A percentile compares a stretch with the other conserved stretches of the same genome.
These are phyloP conservation scores for Sequoia sempervirens DNA, from an alignment of 75 land plant genomes.

Conservation along the genomic window DNA sequence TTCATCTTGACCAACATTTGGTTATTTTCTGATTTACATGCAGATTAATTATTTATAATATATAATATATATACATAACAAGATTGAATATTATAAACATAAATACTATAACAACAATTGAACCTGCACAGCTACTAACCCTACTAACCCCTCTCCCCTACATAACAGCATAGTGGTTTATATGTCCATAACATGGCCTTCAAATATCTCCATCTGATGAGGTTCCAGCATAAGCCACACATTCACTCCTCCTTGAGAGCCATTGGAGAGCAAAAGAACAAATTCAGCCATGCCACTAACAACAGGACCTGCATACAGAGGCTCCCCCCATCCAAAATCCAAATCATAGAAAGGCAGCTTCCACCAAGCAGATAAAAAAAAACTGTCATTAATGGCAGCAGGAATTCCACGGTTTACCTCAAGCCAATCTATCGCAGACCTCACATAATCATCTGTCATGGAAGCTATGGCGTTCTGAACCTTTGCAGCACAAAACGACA, in stretches of 20 bases:
- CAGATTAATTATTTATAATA: no score
- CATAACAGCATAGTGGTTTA: background rate
- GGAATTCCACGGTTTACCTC: conserved; percentile 57
- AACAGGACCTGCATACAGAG: conserved; percentile 59
- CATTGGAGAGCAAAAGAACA: conserved; percentile 49
- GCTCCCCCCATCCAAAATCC: conserved; percentile 65
- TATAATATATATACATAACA: no score
- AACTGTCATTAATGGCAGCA: conserved; percentile 28
- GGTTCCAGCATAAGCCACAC: conserved; percentile 30
- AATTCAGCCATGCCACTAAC: conserved; percentile 47
- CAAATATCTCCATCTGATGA: conserved; percentile 39
- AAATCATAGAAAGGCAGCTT: conserved; percentile 56
- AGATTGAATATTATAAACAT: no score
- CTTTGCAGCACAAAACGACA: conserved; percentile 31
- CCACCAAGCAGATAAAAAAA: conserved; percentile 66
- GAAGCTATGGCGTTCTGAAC: conserved; percentile 29
- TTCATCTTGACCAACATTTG: no score
- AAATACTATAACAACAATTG: no score
- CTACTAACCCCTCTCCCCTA: background rate
- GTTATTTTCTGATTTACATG: no score
- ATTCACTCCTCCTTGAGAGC: conserved; percentile 23
- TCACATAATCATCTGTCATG: conserved; percentile 38
- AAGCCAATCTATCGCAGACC: conserved; percentile 54
- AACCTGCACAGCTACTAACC: no score
- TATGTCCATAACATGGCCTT: conserved; percentile 19